Conservation (phyloP, 2,329 filamentous ascomycete genomes). For the Blastomyces gilchristii region DNA sequence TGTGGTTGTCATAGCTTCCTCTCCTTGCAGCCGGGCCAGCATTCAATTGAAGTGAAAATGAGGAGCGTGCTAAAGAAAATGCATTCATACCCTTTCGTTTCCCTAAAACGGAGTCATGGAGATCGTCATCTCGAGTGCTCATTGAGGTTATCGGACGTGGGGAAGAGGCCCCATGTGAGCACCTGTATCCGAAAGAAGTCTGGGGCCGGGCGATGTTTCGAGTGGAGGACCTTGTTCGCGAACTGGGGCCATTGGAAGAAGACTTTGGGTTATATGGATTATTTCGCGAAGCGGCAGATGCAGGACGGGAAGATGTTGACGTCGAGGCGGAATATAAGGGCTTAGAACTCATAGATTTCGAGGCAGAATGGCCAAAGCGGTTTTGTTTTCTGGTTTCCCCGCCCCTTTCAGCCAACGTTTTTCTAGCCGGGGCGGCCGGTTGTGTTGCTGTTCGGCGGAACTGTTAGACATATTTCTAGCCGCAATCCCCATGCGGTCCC, state of each 20-base stretch:
- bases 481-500: neutral
- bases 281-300: slow-evolving; percentile 37
- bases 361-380: slow-evolving; percentile 33
- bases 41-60: slow-evolving; percentile 14
- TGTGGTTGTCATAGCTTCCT: slow-evolving; percentile 20
- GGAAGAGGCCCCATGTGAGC: slow-evolving; percentile 37
- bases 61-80: slow-evolving; percentile 25
- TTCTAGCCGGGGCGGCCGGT: slow-evolving; percentile 52
- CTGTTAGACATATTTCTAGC: slow-evolving; percentile 6
- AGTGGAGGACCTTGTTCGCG: slow-evolving; percentile 36
- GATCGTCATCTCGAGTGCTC: slow-evolving; percentile 31
- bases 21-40: slow-evolving; percentile 12
- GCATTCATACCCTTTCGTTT: slow-evolving; percentile 46
- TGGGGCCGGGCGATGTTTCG: slow-evolving; percentile 39
- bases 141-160: slow-evolving; percentile 35
- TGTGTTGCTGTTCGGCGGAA: slow-evolving; percentile 31
- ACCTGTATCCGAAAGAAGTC: slow-evolving; percentile 43
- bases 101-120: slow-evolving; percentile 28
- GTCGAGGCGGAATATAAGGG: slow-evolving; percentile 25
- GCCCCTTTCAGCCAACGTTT: slow-evolving; percentile 47
- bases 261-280: slow-evolving; percentile 43
- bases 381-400: slow-evolving; percentile 41
- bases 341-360: slow-evolving; percentile 31
- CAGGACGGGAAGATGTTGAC: slow-evolving; percentile 28
- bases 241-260: slow-evolving; percentile 47